A percentile compares a stretch with the other conserved stretches of the same genome.
These are phyloP conservation scores for Lithospermum erythrorhizon DNA, from an alignment of 257 asterid species.

Conservation along the genomic window DNA sequence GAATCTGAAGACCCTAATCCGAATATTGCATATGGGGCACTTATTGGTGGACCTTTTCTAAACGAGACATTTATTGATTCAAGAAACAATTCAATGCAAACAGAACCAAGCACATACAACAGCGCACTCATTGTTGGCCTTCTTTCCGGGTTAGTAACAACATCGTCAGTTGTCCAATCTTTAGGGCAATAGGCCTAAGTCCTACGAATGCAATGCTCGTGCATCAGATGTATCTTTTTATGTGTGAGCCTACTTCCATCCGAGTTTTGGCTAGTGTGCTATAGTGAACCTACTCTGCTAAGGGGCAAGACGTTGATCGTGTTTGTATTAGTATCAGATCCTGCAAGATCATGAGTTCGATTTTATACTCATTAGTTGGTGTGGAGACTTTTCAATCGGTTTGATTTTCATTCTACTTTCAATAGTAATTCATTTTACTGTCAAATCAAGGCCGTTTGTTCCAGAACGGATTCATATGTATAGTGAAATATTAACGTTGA, in stretches of 20 bases:
- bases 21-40: slow-evolving; percentile 65
- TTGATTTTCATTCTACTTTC: no score
- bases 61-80: slow-evolving; percentile 59
- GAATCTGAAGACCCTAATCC: slow-evolving; percentile 59
- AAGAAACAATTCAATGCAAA: slow-evolving; percentile 83
- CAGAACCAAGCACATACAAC: slow-evolving; percentile 76
- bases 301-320: not conserved
- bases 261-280: not conserved
- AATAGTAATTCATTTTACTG: no score
- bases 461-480: no score
- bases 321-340: not conserved
- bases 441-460: no score
- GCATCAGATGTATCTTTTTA: slow-evolving; percentile 1
- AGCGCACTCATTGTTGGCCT: slow-evolving; percentile 65
- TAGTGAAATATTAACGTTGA: no score
- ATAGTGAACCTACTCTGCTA: not conserved
- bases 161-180: slow-evolving; percentile 46
- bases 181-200: slow-evolving; percentile 22
- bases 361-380: no score
- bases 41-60: slow-evolving; percentile 82
- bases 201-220: slow-evolving; percentile 3
- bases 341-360: no score
- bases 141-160: slow-evolving; percentile 66
- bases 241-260: not conserved
- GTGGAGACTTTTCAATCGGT: no score